Base-by-base conservation (phyloP, 2,329 filamentous ascomycete genomes). In the Penicillium fuscoglaucum region DNA sequence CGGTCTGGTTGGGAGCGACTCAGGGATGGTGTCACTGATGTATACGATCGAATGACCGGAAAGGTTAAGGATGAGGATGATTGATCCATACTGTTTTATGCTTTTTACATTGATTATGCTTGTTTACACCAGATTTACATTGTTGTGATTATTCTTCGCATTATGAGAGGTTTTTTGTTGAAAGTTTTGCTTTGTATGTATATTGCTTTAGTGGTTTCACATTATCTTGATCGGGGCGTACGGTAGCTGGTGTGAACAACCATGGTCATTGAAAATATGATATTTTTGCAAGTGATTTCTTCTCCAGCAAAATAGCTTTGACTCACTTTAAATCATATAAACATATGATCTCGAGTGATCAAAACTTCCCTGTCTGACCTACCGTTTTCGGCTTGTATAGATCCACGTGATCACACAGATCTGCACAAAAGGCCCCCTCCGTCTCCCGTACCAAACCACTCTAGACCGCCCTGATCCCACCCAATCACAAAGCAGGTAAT, bases 1-100 rank as follows among this genome's bases (percentile, higher is more conserved):
- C 86, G 91, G 52, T 90, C 86, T 51, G 82, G 79, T 55, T 97
- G 91, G 91, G 90, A 96, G 79, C 84, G 81, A 65, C 78, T 78
- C 52, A 73, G 73, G 54, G 74, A 77, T 50, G 55, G 52, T 9
- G 24, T 71, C 12, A 48, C 50, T 17, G 67, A 57, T 12, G 29
- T 65, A 19, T 70, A 67, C 28, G 65, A 65, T 19, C 60, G 62
- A 55, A 28, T 69, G 7, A 33, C 31, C 31, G 31, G 12, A 33
- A 69, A 67, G 46, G 63, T 63, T 13, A 63, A 59, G 40, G 26
- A 53, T 9, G 55, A 57, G 26, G 13, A 37, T 8, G 13, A 44
- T 45, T 44, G 41, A 50, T 19, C 1, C 15, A 13, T 12, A 35
- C 6, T 45, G 15, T 39, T 37, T 21, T 21, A 10, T 15, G 9